Evolutionary conservation across 257 asterid species (phyloP), one percentile per base, ranked within the genome.

Genomic region (Salvia miltiorrhiza): DNA sequence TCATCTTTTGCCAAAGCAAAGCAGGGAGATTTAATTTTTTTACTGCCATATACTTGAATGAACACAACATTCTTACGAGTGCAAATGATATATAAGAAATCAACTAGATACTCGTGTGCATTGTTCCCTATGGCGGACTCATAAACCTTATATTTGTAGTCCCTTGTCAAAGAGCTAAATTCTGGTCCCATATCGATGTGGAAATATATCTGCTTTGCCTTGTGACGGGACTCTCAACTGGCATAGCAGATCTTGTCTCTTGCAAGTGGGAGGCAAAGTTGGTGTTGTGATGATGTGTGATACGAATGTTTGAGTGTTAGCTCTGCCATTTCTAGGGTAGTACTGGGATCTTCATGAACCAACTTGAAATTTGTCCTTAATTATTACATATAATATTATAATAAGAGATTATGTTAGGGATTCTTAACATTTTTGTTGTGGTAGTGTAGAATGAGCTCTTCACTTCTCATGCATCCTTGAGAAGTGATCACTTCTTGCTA

Each of bases 81-180:
- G 23, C 21, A 56, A 30, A 49, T 4, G 35, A 50, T 45, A 39
- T 30, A 43, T 67, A 40, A 43, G 72, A 37, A 69, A 54, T 69
- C 59, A 62, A 62, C 33, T 57, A 35, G 63, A 59, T 16, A 67
- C 40, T 30, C 24, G 7, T 9, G 14, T 37, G 43, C 32, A 50
- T 39, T 37, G 44, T 4, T 72, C 64, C 44, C 52, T 69, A 45
- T 54, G 53, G 33, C n/a, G 30, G 57, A 55, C 32, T 23, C 43
- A 26, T 54, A 54, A 32, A 52, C 53, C 53, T 69, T 44, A 21
- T 54, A 53, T 13, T 30, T 54, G 58, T 60, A 30, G 9, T 20
- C 54, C 54, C 21, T 21, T 2, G 41, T 63, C 57, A 50, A 44
- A 14, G 52, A 59, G 53, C 47, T 37, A 65, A 19, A 17, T 11